These are phyloP conservation scores for Alternaria triticimaculans DNA, from an alignment of 2,329 filamentous ascomycete genomes.

Conservation along the genomic window DNA sequence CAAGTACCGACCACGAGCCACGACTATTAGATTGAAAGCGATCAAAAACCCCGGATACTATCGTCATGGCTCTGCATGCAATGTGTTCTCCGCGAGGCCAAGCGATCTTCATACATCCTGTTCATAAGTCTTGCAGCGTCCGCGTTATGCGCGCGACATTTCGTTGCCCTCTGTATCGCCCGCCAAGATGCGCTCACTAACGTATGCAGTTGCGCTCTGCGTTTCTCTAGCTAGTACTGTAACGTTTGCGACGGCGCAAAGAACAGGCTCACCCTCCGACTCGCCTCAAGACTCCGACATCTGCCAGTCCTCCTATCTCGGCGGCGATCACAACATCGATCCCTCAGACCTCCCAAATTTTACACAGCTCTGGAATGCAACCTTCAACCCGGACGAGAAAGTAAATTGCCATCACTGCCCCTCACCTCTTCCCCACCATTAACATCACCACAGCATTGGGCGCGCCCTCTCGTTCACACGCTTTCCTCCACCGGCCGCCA, in stretches of 20 bases:
- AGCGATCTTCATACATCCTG: background rate
- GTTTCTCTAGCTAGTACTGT: background rate
- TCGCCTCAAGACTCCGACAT: conserved; percentile 24
- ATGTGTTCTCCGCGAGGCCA: background rate
- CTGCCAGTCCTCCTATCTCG: conserved; percentile 25
- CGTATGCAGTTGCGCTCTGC: background rate
- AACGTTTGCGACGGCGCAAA: background rate
- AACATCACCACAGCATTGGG: conserved; percentile 47
- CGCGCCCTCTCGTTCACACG: conserved; percentile 57
- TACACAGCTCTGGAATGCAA: conserved; percentile 48
- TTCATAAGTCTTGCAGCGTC: background rate
- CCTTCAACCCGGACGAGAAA: conserved; percentile 45
- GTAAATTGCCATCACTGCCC: conserved; percentile 5
- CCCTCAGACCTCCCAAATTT: conserved; percentile 49
- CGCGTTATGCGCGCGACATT: background rate
- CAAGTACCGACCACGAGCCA: conserved; percentile 6
- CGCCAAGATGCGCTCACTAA: background rate
- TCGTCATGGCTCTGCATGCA: background rate
- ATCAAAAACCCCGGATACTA: background rate
- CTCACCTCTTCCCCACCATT: background rate
- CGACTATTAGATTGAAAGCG: background rate
- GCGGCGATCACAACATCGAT: conserved; percentile 52
- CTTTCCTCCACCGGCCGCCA: conserved; percentile 36
- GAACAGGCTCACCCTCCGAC: conserved; percentile 17
- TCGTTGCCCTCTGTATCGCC: background rate